phyloP scores from a whole-genome alignment of 2,329 filamentous ascomycete species.

The Sclerotinia subarctica region DNA sequence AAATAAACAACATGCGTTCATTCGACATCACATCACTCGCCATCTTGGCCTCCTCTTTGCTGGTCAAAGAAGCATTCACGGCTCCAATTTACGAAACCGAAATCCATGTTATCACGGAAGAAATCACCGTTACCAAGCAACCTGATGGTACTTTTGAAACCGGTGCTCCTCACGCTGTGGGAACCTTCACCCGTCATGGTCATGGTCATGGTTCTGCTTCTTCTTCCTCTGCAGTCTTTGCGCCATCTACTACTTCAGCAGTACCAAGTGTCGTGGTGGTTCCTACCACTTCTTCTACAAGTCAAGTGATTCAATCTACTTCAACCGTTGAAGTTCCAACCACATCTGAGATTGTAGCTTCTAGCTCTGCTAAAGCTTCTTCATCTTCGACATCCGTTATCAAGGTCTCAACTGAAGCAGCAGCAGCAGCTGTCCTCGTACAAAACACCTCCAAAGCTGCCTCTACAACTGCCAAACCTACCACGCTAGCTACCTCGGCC shows the following conservation, averaged over 20 bases:
- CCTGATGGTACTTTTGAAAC: conserved; percentile 30
- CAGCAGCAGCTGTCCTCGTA: conserved; percentile 16
- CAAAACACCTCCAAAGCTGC: conserved; percentile 14
- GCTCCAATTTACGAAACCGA: conserved; percentile 29
- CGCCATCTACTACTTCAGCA: conserved; percentile 2
- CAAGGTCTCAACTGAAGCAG: not conserved
- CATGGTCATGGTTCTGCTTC: not conserved
- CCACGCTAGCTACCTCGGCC: conserved; percentile 13
- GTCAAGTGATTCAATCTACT: not conserved
- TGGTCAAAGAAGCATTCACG: conserved; percentile 34
- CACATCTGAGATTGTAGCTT: not conserved
- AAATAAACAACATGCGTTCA: conserved; percentile 31
- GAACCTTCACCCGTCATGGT: conserved; percentile 27
- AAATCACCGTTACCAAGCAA: conserved; percentile 29
- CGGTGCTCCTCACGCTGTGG: conserved; percentile 24
- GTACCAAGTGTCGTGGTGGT: not conserved
- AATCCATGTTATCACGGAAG: conserved; percentile 29
- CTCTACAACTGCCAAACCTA: conserved; percentile 7
- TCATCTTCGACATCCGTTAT: conserved; percentile 16
- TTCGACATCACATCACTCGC: conserved; percentile 31
- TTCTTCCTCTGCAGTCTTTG: conserved; percentile 21
- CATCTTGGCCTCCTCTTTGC: conserved; percentile 36
- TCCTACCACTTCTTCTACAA: not conserved
- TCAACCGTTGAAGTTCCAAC: not conserved
- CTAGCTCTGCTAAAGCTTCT: conserved; percentile 3